phyloP scores from a whole-genome alignment of 768 basidiomycete species.

The Xerocomus spinulosus region DNA sequence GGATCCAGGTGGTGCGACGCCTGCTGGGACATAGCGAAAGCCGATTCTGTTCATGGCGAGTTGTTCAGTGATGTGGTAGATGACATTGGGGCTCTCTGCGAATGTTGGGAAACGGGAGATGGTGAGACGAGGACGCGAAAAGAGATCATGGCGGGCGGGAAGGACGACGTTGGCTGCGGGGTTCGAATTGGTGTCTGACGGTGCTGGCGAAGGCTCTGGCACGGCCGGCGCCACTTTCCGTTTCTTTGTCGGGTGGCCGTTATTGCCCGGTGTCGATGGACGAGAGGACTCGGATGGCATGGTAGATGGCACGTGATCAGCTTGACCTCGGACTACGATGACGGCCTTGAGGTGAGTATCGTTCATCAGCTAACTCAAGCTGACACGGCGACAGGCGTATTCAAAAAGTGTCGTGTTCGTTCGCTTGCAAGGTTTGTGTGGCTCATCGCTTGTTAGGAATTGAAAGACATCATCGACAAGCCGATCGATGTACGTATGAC shows the following conservation, averaged over 20 bases:
- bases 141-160: conserved; percentile 63
- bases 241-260: conserved; percentile 33
- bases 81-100: conserved; percentile 48
- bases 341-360: conserved; percentile 36
- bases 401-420: conserved; percentile 51
- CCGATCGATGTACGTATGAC: conserved; percentile 56
- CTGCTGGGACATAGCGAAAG: conserved; percentile 77
- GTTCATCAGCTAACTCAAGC: not conserved
- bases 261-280: conserved; percentile 29
- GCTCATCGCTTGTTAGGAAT: conserved; percentile 47
- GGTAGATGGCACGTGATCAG: conserved; percentile 11
- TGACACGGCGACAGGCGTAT: conserved; percentile 53
- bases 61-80: conserved; percentile 64
- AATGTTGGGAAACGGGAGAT: conserved; percentile 74
- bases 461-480: conserved; percentile 53
- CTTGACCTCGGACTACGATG: conserved; percentile 23
- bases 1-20: conserved; percentile 57
- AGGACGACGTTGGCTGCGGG: conserved; percentile 47
- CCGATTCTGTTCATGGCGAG: conserved; percentile 71
- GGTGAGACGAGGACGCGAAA: conserved; percentile 62
- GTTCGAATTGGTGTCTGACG: conserved; percentile 43
- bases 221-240: conserved; percentile 49
- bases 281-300: conserved; percentile 31
- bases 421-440: conserved; percentile 1
- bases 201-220: conserved; percentile 49